Evolutionary conservation across 169 alveolate genomes (phyloP).

Genomic region (Babesia bovis): DNA sequence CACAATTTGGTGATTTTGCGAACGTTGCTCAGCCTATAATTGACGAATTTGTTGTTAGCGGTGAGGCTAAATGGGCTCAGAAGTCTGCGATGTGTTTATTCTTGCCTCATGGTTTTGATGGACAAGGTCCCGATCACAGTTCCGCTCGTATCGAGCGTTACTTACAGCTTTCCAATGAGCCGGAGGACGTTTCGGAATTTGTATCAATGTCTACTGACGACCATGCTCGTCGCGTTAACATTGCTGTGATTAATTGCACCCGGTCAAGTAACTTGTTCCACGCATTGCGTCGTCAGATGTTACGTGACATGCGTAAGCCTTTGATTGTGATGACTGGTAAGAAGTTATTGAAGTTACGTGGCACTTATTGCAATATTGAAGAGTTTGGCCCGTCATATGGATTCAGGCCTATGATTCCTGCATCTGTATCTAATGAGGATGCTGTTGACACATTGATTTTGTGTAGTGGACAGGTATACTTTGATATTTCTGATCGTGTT

Average conservation of each 20-base stretch:
- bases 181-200: conserved; percentile 74
- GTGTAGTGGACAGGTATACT: conserved; percentile 91
- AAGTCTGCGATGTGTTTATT: conserved; percentile 84
- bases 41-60: conserved; percentile 91
- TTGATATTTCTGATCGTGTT: conserved; percentile 78
- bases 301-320: conserved; percentile 82
- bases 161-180: conserved; percentile 80
- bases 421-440: conserved; percentile 46
- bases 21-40: conserved; percentile 93
- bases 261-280: conserved; percentile 92
- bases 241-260: conserved; percentile 84
- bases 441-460: conserved; percentile 81
- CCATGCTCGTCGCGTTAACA: conserved; percentile 70
- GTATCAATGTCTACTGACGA: conserved; percentile 54
- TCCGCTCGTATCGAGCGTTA: conserved; percentile 87
- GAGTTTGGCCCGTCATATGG: conserved; percentile 63
- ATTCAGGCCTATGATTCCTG: conserved; percentile 75
- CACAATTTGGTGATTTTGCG: conserved; percentile 96
- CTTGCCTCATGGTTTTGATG: conserved; percentile 96
- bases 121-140: conserved; percentile 97
- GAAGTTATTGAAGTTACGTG: conserved; percentile 71
- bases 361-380: conserved; percentile 69
- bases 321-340: conserved; percentile 72
- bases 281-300: conserved; percentile 89
- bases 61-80: conserved; percentile 93